phyloP scores from a whole-genome alignment of 2,329 filamentous ascomycete genomes.

The Fusarium xylarioides region DNA sequence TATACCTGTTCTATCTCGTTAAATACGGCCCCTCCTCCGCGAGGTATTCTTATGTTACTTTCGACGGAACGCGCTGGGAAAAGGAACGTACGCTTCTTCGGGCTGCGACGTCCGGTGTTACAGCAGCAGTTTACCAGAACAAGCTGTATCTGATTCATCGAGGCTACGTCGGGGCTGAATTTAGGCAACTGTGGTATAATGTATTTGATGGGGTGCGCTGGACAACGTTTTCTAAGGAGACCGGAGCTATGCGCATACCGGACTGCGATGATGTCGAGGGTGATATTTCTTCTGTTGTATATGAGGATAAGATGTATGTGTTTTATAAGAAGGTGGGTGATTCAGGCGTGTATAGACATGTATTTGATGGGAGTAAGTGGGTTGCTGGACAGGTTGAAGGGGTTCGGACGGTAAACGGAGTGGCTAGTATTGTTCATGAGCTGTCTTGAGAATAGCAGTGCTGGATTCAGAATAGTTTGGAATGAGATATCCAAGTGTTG shows the following conservation, averaged over 20 bases:
- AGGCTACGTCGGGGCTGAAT: background rate
- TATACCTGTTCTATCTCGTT: background rate
- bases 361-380: background rate
- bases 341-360: background rate
- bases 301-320: background rate
- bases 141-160: background rate
- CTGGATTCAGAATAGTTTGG: background rate
- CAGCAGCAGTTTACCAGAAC: background rate
- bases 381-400: background rate
- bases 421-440: background rate
- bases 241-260: background rate
- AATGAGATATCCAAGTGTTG: background rate
- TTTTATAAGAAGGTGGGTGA: background rate
- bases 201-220: background rate
- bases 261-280: background rate
- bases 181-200: background rate
- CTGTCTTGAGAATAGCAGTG: background rate
- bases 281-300: background rate
- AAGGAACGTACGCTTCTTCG: accelerated
- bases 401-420: background rate
- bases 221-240: background rate
- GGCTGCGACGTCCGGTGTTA: background rate
- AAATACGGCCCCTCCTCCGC: accelerated
- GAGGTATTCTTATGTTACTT: background rate
- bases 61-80: background rate